Base-by-base conservation (phyloP, 2,329 filamentous ascomycete genomes). In the Talaromyces sp. region DNA sequence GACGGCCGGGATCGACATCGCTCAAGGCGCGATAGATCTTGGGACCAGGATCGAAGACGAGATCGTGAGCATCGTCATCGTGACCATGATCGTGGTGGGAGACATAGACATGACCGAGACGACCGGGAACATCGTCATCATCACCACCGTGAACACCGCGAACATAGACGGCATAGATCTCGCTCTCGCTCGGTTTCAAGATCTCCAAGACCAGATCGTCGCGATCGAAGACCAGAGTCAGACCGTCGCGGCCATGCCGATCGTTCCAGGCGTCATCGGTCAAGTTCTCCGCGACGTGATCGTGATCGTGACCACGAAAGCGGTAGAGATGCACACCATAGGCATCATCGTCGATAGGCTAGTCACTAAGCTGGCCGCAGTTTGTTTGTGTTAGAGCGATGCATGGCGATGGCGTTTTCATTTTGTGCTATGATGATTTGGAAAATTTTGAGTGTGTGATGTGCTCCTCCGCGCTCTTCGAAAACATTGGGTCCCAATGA, bases 11-110 rank as follows among this genome's bases (percentile, higher is more conserved):
- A 76, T 27, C 68, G 70, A 31, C 65, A 29, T 19, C 64, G 38
- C n/a, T 22, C 64, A 54, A 66, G 60, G 13, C 40, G 70, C 56
- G 71, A 74, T 19, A 67, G 72, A 38, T 72, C 74, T 13, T 69
- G 71, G 80, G 40, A 86, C 81, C 19, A 86, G 82, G 73, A 85
- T 82, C 63, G 84, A 45, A 71, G 70, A 59, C 56, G 56, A 4
- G 74, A 77, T 51, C 67, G 70, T 62, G 70, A 72, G 45, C 70
- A 70, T 58, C 47, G 47, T 47, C n/a, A 70, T 53, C 43, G 43
- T 47, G 43, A 70, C 49, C 72, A 71, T n/a, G 59, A 66, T 11
- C 53, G 59, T 51, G 53, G 38, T 34, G n/a, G 31, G 25, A 66
- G 53, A 25, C 64, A 58, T 22, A 51, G 61, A 19, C 34, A 56